A percentile compares a stretch with the other conserved stretches of the same genome.
Conservation (phyloP, 2,329 filamentous ascomycete genomes). For the Aspergillus sp. region DNA sequence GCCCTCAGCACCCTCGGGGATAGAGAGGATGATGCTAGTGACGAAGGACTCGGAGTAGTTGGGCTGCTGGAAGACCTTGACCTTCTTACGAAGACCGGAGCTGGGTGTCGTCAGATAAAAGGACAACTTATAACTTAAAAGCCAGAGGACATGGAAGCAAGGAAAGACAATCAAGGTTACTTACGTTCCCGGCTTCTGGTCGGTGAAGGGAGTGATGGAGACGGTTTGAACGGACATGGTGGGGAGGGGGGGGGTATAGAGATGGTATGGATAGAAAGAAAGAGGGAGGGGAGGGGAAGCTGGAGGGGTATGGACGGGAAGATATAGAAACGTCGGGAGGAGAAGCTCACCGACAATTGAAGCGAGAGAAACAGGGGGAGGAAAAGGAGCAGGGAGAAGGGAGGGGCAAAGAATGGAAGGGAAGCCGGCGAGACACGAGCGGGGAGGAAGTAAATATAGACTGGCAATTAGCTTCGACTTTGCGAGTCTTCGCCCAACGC, state of each 20-base stretch:
- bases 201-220: conserved; percentile 79
- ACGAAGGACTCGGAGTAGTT: conserved; percentile 98
- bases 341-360: conserved; percentile 8
- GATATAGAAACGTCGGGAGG: not conserved
- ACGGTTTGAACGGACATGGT: conserved; percentile 77
- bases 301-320: not conserved
- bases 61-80: conserved; percentile 92
- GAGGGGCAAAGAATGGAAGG: conserved; percentile 15
- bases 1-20: conserved; percentile 87
- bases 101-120: conserved; percentile 69
- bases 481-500: not conserved
- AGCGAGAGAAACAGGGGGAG: not conserved
- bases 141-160: conserved; percentile 17
- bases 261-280: conserved; percentile 4
- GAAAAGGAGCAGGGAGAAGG: conserved; percentile 10
- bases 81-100: conserved; percentile 98
- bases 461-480: not conserved
- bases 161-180: conserved; percentile 46
- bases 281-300: conserved; percentile 1
- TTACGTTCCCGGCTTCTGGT: conserved; percentile 99
- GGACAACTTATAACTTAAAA: not conserved
- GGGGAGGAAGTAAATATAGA: conserved; percentile 13
- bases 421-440: conserved; percentile 15
- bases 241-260: conserved; percentile 7
- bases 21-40: conserved; percentile 89